A percentile compares a stretch with the other conserved stretches of the same genome.
Evolutionary conservation across 495 filamentous ascomycete species (phyloP).

Genomic region (Penicillium verhagenii): DNA sequence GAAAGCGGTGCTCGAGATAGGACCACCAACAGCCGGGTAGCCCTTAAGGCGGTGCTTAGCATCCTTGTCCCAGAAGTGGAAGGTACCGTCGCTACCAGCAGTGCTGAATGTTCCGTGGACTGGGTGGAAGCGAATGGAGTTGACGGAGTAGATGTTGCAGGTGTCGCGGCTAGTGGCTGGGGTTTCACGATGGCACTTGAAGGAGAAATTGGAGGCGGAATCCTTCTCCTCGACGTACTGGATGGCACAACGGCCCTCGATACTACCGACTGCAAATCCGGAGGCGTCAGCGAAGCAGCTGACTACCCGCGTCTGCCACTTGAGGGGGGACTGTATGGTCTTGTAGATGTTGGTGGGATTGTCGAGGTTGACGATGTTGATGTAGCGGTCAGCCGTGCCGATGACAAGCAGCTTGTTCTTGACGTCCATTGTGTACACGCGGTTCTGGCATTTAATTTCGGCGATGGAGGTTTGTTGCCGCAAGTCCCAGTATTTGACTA

Average conservation of each 20-base stretch:
- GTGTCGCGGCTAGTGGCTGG: slow-evolving; percentile 60
- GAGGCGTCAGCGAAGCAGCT: slow-evolving; percentile 80
- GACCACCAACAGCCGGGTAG: slow-evolving; percentile 79
- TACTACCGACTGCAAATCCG: slow-evolving; percentile 84
- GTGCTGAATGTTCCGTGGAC: slow-evolving; percentile 87
- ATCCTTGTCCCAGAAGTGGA: slow-evolving; percentile 90
- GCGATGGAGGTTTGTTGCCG: slow-evolving; percentile 63
- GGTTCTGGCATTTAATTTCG: slow-evolving; percentile 67
- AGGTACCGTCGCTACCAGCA: slow-evolving; percentile 83
- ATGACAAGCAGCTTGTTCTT: slow-evolving; percentile 75
- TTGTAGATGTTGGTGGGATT: slow-evolving; percentile 78
- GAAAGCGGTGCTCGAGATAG: slow-evolving; percentile 77
- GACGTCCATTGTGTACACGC: slow-evolving; percentile 85
- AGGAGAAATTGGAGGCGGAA: slow-evolving; percentile 77
- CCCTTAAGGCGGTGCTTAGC: slow-evolving; percentile 84
- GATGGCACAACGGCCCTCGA: slow-evolving; percentile 86
- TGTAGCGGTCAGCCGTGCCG: slow-evolving; percentile 82
- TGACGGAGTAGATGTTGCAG: slow-evolving; percentile 84
- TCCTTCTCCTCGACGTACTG: slow-evolving; percentile 90
- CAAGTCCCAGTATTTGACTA: slow-evolving; percentile 93
- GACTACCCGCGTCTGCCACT: slow-evolving; percentile 84
- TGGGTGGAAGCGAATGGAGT: slow-evolving; percentile 87
- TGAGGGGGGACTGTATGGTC: slow-evolving; percentile 78
- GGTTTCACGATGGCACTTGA: slow-evolving; percentile 88
- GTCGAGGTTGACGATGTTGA: slow-evolving; percentile 81